These are phyloP conservation scores for Penicillium daleae DNA, from an alignment of 495 filamentous ascomycete species.

Conservation along the genomic window DNA sequence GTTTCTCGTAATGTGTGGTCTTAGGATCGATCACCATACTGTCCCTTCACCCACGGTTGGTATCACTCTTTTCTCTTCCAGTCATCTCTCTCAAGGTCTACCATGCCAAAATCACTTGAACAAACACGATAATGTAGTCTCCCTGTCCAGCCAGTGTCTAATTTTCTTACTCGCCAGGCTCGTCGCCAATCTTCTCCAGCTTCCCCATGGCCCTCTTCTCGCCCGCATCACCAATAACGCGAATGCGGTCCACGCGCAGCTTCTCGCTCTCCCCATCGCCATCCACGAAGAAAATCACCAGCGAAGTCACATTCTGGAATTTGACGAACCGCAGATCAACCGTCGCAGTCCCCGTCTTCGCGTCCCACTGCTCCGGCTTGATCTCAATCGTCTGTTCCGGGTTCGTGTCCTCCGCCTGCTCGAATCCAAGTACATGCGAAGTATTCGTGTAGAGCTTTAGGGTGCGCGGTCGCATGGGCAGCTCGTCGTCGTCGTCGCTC, in stretches of 20 bases:
- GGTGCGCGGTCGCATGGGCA: conserved; percentile 82
- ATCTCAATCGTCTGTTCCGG: conserved; percentile 78
- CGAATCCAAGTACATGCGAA: conserved; percentile 87
- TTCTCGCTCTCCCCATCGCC: conserved; percentile 86
- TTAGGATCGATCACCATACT: too few species aligned
- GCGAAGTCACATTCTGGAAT: conserved; percentile 86
- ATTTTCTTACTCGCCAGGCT: conserved; percentile 59
- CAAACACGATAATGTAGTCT: conserved; percentile 5
- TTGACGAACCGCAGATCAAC: conserved; percentile 90
- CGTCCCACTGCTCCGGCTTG: conserved; percentile 79
- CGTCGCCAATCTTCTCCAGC: conserved; percentile 91
- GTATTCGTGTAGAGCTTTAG: conserved; percentile 85
- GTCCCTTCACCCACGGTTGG: background rate
- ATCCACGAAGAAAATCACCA: conserved; percentile 89
- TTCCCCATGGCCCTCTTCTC: conserved; percentile 93
- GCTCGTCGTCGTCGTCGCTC: conserved; percentile 66
- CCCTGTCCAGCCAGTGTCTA: conserved; percentile 14
- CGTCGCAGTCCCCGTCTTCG: conserved; percentile 79
- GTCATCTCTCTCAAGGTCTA: conserved; percentile 10
- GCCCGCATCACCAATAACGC: conserved; percentile 88
- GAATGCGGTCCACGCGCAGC: conserved; percentile 80
- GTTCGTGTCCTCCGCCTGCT: conserved; percentile 86
- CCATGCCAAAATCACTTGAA: conserved; percentile 2
- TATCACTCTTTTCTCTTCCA: background rate
- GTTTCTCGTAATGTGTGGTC: background rate